phyloP scores from a whole-genome alignment of 257 asterid genomes.

The Nicotiana obtusifolia region DNA sequence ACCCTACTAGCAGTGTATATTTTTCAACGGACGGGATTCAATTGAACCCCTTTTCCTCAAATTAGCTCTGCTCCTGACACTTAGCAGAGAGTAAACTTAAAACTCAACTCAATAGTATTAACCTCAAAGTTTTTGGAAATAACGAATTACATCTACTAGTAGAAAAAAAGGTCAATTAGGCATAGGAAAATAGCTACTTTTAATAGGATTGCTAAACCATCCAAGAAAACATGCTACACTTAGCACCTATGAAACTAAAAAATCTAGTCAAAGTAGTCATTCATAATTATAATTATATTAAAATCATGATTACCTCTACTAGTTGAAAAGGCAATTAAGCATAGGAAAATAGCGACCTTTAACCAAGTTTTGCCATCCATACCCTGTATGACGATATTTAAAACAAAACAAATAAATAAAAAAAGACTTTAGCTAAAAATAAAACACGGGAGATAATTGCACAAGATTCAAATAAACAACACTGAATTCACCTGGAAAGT shows the following conservation, averaged over 20 bases:
- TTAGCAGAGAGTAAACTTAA: not conserved
- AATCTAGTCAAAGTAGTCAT: not conserved
- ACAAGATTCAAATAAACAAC: not conserved
- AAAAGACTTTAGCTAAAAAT: no score
- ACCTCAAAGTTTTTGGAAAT: not conserved
- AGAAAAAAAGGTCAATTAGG: not conserved
- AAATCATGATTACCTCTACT: slow-evolving; percentile 28
- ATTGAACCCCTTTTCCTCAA: no score
- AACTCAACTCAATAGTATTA: not conserved
- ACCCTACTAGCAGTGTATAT: no score
- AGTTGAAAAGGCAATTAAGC: slow-evolving; percentile 19
- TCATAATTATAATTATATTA: not conserved
- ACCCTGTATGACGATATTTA: slow-evolving; percentile 5
- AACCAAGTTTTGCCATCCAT: slow-evolving; percentile 29
- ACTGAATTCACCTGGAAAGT: slow-evolving; percentile 4
- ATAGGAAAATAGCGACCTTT: slow-evolving; percentile 24
- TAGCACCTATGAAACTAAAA: not conserved
- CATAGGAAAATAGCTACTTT: not conserved
- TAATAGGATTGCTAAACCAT: not conserved
- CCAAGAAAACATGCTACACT: not conserved
- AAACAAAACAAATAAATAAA: not conserved
- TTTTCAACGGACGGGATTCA: no score
- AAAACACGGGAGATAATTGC: not conserved
- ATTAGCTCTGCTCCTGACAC: not conserved
- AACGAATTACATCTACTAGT: not conserved